Conservation (phyloP, 257 asterid species). For the Verbena officinalis region DNA sequence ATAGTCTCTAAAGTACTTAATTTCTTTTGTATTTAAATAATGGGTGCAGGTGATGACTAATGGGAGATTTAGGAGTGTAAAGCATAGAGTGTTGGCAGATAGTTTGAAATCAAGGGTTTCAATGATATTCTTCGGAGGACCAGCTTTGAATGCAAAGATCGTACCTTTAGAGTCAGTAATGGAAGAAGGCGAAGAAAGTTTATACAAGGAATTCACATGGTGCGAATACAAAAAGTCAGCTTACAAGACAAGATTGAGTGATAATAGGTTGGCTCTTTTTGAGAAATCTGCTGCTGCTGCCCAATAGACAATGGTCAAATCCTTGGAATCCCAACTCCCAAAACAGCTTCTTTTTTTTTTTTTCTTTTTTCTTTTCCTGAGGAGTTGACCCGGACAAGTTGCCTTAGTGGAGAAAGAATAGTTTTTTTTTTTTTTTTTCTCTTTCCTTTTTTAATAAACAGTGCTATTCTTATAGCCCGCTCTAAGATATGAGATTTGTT, state of each 20-base stretch:
- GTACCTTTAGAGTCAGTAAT: conserved; percentile 41
- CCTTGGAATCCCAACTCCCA: conserved; percentile 28
- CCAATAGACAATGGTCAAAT: conserved; percentile 24
- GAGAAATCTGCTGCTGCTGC: conserved; percentile 37
- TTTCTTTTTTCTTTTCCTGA: not conserved
- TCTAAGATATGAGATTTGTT: no score
- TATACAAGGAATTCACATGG: conserved; percentile 79
- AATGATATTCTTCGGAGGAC: conserved; percentile 75
- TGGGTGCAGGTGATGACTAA: conserved; percentile 59
- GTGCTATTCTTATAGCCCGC: no score
- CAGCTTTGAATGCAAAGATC: conserved; percentile 53
- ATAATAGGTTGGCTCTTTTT: conserved; percentile 50
- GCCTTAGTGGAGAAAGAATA: conserved; percentile 8
- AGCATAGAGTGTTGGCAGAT: conserved; percentile 61
- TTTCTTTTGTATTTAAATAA: conserved; percentile 35
- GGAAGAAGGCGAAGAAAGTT: conserved; percentile 58
- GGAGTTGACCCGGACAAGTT: conserved; percentile 32
- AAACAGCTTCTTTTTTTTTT: no score
- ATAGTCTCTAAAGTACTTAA: conserved; percentile 4
- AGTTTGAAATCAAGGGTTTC: conserved; percentile 49
- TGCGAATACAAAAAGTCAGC: conserved; percentile 64
- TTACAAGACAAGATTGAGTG: conserved; percentile 62
- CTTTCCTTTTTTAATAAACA: not conserved
- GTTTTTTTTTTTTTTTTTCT: not conserved
- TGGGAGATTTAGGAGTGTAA: conserved; percentile 63